Percentiles rank a stretch among this genome's conserved stretches.
Evolutionary conservation across 768 basidiomycete genomes (phyloP).

Genomic region (Lactarius hatsudake): DNA sequence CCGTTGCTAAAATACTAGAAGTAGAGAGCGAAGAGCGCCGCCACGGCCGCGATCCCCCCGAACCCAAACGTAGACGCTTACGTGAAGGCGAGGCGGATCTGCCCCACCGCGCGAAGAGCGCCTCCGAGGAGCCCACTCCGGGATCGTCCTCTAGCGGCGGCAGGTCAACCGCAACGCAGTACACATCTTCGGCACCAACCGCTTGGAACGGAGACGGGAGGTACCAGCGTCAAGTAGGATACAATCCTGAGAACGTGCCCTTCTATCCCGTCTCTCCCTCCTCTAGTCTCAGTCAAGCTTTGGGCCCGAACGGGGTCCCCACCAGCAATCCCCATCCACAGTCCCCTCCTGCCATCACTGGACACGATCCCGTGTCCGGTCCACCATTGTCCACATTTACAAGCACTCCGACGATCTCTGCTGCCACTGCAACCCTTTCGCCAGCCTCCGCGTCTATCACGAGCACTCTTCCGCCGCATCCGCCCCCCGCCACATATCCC

Average conservation of each 20-base stretch:
- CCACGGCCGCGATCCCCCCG: constrained; percentile 27
- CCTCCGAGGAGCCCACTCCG: constrained; percentile 20
- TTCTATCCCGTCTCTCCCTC: constrained; percentile 24
- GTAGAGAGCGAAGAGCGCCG: constrained; percentile 27
- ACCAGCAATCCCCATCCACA: constrained; percentile 15
- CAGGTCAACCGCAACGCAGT: constrained; percentile 19
- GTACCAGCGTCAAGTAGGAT: constrained; percentile 22
- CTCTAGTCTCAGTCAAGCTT: constrained; percentile 26
- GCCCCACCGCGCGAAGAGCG: constrained; percentile 16
- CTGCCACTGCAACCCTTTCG: constrained; percentile 17
- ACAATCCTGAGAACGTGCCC: constrained; percentile 21
- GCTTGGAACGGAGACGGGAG: constrained; percentile 20
- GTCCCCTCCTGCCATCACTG: constrained; percentile 14
- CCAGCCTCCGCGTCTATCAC: constrained; percentile 19
- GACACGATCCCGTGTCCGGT: constrained; percentile 12
- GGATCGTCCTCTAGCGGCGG: constrained; percentile 21
- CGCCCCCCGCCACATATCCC: constrained; percentile 14
- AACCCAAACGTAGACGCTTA: constrained; percentile 25
- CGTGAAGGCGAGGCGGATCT: constrained; percentile 15
- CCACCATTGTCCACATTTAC: constrained; percentile 15
- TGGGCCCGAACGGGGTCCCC: constrained; percentile 20
- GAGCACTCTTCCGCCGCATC: constrained; percentile 14
- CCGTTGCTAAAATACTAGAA: constrained; percentile 28
- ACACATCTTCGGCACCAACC: constrained; percentile 8
- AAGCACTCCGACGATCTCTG: constrained; percentile 17